Evolutionary conservation across 1,284 basidiomycete species (phyloP), one percentile per base, ranked within the genome.

Genomic region (Porphyrellus sp.): DNA sequence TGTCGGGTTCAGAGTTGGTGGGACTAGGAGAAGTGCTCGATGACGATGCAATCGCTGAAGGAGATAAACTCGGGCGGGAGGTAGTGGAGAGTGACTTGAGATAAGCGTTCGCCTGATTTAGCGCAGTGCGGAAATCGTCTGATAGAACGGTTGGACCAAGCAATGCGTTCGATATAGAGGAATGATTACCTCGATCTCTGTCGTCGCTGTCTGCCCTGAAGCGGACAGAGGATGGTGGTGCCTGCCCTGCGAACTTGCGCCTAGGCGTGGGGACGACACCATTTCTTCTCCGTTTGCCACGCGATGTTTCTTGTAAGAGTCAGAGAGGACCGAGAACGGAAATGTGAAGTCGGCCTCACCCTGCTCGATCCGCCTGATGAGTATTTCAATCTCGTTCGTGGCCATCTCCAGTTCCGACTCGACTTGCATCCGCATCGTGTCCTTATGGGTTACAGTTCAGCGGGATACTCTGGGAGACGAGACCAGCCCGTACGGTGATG

Each of bases 331-430:
- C 13, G n/a, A 21, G 25, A 21, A 38, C 42, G 34, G 20, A 37
- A 37, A 9, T 30, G 53, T 28, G 3, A 46, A n/a, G 52, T 41
- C 9, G 40, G 28, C 12, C 77, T 64, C 61, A 90, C 85, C 74
- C 56, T 75, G 70, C 35, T 86, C 85, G 46, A 91, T 84, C 57
- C 78, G 77, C 65, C 73, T 73, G 27, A 72, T 77, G 48, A 93
- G 82, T 12, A 76, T 68, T n/a, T 79, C 78, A 38, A 94, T 91
- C 69, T 83, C 86, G 54, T 72, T 75, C 51, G 81, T 81, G 7
- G 92, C 89, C 62, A 79, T 82, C 34, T 82, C 79, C 30, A 93
- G 74, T 67, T 93, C 91, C 1, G 82, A 79, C 69, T 91, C 80
- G 41, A 94, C 87, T 72, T 89, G 81, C 38, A 74, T 71, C 46